Base-by-base conservation (phyloP, 2,329 filamentous ascomycete genomes). In the Hymenoscyphus salicellus region DNA sequence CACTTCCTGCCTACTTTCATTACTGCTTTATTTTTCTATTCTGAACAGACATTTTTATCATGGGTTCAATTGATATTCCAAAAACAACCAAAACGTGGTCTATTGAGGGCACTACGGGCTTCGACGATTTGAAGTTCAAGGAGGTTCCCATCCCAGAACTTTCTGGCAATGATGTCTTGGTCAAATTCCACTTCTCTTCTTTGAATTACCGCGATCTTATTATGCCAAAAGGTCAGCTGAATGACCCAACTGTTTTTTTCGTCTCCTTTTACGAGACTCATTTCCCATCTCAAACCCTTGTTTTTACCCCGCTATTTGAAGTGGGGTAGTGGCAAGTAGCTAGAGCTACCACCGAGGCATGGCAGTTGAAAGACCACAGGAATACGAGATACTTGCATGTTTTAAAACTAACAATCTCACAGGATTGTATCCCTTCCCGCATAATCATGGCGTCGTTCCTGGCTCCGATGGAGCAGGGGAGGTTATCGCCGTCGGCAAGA, bases 151-250 rank as follows among this genome's bases (percentile, higher is more conserved):
- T 76, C 11, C 70, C 69, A 33, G 71, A 81, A 65, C 65, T 84
- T 3, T 81, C 80, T 5, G 82, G 84, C 63, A 80, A 82, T 61
- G 83, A 86, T 64, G 82, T 86, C 20, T 78, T 86, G 10, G 82
- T 86, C 68, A 84, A 83, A 71, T 77, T 78, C 28, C 73, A 77
- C 58, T 75, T 75, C 28, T 77, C 76, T 10, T 78, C 77, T 32
- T 66, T 79, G 38, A 79, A 79, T 65, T 79, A 77, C 66, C 73
- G 77, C 46, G 77, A 79, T 64, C 64, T 79, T 52, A 70, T 75
- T 30, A 75, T 78, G 23, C 70, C 76, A 17, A 72, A 75, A 67
- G 73, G 76, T 72, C 67, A 62, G 58, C 46, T 23, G 28, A 16
- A 49, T 17, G n/a, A 33, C 2, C 10, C 28, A 43, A 16, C 11